Conservation (phyloP, 2,329 filamentous ascomycete genomes). For the Emmonsia crescens region DNA sequence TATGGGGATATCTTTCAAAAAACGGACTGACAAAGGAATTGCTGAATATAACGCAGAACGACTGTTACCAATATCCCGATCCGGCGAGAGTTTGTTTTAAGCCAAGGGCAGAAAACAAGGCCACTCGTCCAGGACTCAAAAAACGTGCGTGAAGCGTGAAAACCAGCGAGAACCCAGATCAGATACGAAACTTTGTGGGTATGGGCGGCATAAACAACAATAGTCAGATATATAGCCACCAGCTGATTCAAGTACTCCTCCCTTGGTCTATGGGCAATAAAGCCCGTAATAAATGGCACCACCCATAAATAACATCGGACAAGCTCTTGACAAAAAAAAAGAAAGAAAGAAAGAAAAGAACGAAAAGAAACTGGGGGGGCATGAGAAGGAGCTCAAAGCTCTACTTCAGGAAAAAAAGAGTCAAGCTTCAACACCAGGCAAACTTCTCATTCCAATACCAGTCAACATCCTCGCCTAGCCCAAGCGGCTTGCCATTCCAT, state of each 20-base stretch:
- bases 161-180: neutral
- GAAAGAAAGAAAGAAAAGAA: neutral
- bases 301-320: conserved; percentile 5
- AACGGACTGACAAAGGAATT: conserved; percentile 1
- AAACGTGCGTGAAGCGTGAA: conserved; percentile 11
- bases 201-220: neutral
- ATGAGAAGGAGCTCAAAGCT: neutral
- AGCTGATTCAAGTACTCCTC: neutral
- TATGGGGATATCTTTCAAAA: neutral
- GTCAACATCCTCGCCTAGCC: conserved; percentile 30
- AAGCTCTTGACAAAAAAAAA: neutral
- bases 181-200: neutral
- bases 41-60: conserved; percentile 16
- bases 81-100: conserved; percentile 28
- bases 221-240: neutral
- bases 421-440: conserved; percentile 34
- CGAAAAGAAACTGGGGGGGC: neutral
- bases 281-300: neutral
- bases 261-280: neutral
- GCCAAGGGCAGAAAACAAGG: conserved; percentile 11
- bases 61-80: conserved; percentile 25
- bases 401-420: neutral
- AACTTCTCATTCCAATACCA: conserved; percentile 42
- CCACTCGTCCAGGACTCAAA: conserved; percentile 14
- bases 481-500: conserved; percentile 34